Percentiles rank a stretch among this genome's conserved stretches.
These are phyloP conservation scores for Aristolochia contorta DNA, from an alignment of 164 flowering plant species.

Conservation along the genomic window DNA sequence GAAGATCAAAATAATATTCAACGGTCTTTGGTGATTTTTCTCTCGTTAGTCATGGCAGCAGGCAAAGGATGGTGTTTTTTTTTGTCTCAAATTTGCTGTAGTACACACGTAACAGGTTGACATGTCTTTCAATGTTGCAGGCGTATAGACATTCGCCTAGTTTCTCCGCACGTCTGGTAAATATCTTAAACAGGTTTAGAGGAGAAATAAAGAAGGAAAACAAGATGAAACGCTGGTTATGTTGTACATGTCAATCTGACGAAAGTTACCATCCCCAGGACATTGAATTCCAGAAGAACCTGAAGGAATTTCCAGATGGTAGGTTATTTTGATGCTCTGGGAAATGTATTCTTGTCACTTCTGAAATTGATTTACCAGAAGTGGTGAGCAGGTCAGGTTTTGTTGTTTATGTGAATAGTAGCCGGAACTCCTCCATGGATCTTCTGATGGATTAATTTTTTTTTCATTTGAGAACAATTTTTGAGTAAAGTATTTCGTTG, in stretches of 20 bases:
- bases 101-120: too few species aligned
- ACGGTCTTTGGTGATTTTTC: too few species aligned
- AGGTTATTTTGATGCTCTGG: neutral
- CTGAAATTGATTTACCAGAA: neutral
- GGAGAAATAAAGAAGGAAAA: slow-evolving; percentile 7
- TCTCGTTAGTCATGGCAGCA: too few species aligned
- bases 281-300: slow-evolving; percentile 15
- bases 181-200: neutral
- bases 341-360: neutral
- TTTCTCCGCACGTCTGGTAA: neutral
- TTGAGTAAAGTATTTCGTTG: too few species aligned
- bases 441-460: too few species aligned
- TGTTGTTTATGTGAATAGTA: neutral
- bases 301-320: slow-evolving; percentile 9
- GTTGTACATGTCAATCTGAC: slow-evolving; percentile 16
- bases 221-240: slow-evolving; percentile 22
- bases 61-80: too few species aligned
- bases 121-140: neutral
- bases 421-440: too few species aligned
- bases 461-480: too few species aligned
- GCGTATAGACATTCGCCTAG: slow-evolving; percentile 6
- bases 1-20: too few species aligned
- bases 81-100: too few species aligned
- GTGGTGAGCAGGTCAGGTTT: neutral
- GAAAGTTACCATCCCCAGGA: slow-evolving; percentile 11